Conservation (phyloP, 441 rosid genomes). For the Aleurites moluccanus region DNA sequence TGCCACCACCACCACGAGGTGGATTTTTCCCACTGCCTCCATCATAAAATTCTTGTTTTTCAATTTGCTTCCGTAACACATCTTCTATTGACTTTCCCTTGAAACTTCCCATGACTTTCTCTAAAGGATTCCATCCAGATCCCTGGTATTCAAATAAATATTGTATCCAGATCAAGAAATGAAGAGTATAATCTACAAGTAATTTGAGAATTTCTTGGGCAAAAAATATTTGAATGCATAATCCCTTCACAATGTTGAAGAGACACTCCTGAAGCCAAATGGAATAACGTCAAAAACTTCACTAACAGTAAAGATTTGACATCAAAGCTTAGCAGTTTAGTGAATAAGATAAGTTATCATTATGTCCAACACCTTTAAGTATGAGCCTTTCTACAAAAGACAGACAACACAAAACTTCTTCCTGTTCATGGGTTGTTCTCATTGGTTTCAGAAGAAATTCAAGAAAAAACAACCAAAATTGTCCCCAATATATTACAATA, state of each 20-base stretch:
- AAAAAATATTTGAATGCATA: not conserved
- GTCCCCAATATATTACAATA: not conserved
- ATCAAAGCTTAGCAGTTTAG: not conserved
- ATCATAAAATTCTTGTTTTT: constrained; percentile 54
- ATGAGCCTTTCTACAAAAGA: not conserved
- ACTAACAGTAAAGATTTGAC: not conserved
- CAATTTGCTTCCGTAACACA: constrained; percentile 60
- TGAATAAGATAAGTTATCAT: not conserved
- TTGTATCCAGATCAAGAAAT: not conserved
- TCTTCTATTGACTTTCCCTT: constrained; percentile 69
- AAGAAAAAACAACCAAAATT: not conserved
- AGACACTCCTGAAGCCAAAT: not conserved
- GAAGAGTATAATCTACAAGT: not conserved
- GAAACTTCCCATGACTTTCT: constrained; percentile 53
- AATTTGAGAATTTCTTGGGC: not conserved
- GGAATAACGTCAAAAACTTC: not conserved
- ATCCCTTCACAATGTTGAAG: not conserved
- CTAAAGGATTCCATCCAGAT: constrained; percentile 54
- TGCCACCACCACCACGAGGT: constrained; percentile 46
- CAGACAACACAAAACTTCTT: not conserved
- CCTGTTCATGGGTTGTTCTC: not conserved
- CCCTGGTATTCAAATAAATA: constrained; percentile 32
- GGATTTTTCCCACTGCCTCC: constrained; percentile 51
- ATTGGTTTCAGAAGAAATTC: not conserved
- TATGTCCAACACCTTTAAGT: not conserved